Conservation (phyloP, 78 protist species). For the Planoprotostelium fungivorum region DNA sequence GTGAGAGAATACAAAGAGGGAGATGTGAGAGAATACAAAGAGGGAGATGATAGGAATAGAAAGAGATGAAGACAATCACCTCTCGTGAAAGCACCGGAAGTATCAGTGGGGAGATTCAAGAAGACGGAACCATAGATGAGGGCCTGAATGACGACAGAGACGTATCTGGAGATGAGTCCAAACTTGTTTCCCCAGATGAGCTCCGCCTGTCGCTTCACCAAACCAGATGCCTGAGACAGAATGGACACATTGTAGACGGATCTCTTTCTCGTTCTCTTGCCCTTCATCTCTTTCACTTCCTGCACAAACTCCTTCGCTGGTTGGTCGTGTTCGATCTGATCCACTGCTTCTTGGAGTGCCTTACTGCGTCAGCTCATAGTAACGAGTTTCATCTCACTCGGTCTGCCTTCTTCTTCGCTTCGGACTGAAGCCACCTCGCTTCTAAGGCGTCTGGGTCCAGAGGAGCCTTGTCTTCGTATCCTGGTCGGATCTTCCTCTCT, state of each 20-base stretch:
- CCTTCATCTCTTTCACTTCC: conserved; percentile 22
- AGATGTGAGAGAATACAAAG: no score
- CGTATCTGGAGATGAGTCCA: conserved; percentile 22
- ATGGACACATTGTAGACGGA: conserved; percentile 16
- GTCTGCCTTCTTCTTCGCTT: neutral
- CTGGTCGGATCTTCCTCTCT: conserved; percentile 32
- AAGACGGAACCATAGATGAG: conserved; percentile 34
- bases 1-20: no score
- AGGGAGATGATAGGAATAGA: neutral
- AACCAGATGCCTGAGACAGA: conserved; percentile 24
- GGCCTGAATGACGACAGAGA: conserved; percentile 22
- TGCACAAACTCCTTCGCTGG: conserved; percentile 25
- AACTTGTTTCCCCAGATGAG: conserved; percentile 36
- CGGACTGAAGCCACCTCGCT: conserved; percentile 19
- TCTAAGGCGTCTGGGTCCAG: conserved; percentile 38
- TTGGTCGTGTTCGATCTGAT: conserved; percentile 17
- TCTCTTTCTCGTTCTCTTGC: conserved; percentile 9
- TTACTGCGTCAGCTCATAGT: no score
- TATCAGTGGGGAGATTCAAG: neutral
- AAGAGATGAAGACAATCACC: neutral
- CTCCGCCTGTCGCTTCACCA: conserved; percentile 22
- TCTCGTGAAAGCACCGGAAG: conserved; percentile 22
- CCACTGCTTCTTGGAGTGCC: conserved; percentile 10
- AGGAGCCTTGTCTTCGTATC: conserved; percentile 31
- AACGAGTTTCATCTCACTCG: neutral